phyloP scores from a whole-genome alignment of 345 rosid species.

The Litchi chinensis region DNA sequence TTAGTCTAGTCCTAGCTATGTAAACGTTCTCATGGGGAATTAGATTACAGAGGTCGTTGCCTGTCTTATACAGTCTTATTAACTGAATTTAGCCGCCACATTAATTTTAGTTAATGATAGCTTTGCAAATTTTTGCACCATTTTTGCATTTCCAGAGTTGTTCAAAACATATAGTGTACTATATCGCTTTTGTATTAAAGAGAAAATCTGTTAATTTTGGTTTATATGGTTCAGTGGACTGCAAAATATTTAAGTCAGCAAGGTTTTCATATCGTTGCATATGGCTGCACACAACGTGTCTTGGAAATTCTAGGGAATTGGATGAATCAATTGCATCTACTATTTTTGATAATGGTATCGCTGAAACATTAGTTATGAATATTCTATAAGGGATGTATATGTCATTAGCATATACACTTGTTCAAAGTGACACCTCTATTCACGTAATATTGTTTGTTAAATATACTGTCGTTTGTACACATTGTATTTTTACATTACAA shows the following conservation, averaged over 20 bases:
- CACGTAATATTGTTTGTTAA: too few species aligned
- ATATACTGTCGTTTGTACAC: too few species aligned
- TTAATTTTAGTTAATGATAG: neutral
- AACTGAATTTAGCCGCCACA: neutral
- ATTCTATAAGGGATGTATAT: neutral
- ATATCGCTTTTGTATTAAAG: neutral
- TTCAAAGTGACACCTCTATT: neutral
- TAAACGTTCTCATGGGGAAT: neutral
- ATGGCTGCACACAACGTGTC: constrained; percentile 98
- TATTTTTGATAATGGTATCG: constrained; percentile 75
- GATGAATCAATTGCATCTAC: constrained; percentile 88
- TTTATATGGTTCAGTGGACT: constrained; percentile 62
- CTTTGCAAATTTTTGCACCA: neutral
- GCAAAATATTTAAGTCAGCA: constrained; percentile 80
- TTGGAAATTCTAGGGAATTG: constrained; percentile 87
- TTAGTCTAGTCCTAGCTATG: too few species aligned
- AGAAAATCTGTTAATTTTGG: constrained; percentile 8
- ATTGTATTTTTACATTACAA: too few species aligned
- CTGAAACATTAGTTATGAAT: neutral
- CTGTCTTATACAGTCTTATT: neutral
- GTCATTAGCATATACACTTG: neutral
- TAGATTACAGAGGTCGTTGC: neutral
- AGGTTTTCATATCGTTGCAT: constrained; percentile 89
- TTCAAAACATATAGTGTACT: neutral
- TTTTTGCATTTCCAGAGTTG: neutral